A percentile compares a stretch with the other conserved stretches of the same genome.
These are phyloP conservation scores for Amanita muscaria DNA, from an alignment of 768 basidiomycete genomes.

Conservation along the genomic window DNA sequence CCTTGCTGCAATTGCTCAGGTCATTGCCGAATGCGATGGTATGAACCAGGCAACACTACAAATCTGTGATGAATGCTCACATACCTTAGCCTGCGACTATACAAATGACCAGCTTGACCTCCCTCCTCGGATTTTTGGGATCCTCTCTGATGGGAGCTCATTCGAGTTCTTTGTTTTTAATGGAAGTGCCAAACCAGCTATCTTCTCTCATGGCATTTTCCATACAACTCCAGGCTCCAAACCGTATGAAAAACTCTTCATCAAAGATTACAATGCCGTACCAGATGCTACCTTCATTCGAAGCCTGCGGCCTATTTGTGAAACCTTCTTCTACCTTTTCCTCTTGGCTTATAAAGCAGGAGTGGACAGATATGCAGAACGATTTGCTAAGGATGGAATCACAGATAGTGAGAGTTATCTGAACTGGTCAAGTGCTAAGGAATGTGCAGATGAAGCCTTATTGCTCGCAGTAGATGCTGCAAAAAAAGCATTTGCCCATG, in stretches of 20 bases:
- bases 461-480: background rate
- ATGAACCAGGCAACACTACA: background rate
- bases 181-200: background rate
- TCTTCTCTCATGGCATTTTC: background rate
- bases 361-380: background rate
- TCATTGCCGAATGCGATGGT: constrained; percentile 10
- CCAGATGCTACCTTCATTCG: background rate
- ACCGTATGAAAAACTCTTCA: background rate
- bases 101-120: constrained; percentile 1
- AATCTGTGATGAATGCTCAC: background rate
- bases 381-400: background rate
- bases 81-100: constrained; percentile 8
- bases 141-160: constrained; percentile 7
- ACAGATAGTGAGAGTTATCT: background rate
- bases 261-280: background rate
- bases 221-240: background rate
- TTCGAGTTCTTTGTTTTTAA: constrained; percentile 12
- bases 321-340: background rate
- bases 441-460: background rate
- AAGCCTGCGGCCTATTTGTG: background rate
- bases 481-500: background rate
- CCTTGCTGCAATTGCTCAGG: constrained; percentile 11
- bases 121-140: constrained; percentile 8
- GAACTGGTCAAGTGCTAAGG: constrained; percentile 5
- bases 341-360: background rate